Base-by-base conservation (phyloP, 495 filamentous ascomycete species). In the Chaetomidium leptoderma region DNA sequence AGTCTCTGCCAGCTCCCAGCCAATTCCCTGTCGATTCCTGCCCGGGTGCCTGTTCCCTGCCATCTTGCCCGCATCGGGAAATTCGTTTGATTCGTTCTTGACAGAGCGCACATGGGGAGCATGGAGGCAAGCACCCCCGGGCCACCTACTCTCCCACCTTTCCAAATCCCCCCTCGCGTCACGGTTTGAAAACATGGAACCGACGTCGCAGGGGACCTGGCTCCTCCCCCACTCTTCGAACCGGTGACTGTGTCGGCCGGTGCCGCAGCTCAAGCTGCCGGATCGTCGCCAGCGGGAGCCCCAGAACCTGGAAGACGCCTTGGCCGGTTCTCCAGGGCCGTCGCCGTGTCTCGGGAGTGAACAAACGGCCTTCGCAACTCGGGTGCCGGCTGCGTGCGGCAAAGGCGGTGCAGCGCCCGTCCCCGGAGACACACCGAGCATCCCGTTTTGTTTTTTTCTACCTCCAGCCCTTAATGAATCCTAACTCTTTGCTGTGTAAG, bases 191-290 rank as follows among this genome's bases (percentile, higher is more conserved):
- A n/a, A n/a, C n/a, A n/a, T n/a, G n/a, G n/a, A n/a, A n/a, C n/a
- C n/a, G n/a, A n/a, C n/a, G n/a, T n/a, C n/a, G n/a, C n/a, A n/a
- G n/a, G n/a, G n/a, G n/a, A n/a, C n/a, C n/a, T n/a, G n/a, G n/a
- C n/a, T n/a, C n/a, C n/a, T n/a, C n/a, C n/a, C n/a, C n/a, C n/a
- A 21, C 10, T 13, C 36, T 16, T 16, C 36, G 9, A 3, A 4
- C 6, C 4, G 11, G 2, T 33, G 45, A 26, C 16, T 49, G 19
- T 14, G 11, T 36, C 48, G 30, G 48, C 48, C 21, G 32, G 8
- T 51, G 32, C 48, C 33, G 48, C 32, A 26, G 21, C 48, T 53
- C 48, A 48, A 24, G 21, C 48, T 47, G 56, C 56, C 40, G 56
- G 47, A 53, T 47, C 56, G 37, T 35, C n/a, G n/a, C n/a, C n/a